Conservation (phyloP, 139 green algal genomes). For the Micromonas pusilla region DNA sequence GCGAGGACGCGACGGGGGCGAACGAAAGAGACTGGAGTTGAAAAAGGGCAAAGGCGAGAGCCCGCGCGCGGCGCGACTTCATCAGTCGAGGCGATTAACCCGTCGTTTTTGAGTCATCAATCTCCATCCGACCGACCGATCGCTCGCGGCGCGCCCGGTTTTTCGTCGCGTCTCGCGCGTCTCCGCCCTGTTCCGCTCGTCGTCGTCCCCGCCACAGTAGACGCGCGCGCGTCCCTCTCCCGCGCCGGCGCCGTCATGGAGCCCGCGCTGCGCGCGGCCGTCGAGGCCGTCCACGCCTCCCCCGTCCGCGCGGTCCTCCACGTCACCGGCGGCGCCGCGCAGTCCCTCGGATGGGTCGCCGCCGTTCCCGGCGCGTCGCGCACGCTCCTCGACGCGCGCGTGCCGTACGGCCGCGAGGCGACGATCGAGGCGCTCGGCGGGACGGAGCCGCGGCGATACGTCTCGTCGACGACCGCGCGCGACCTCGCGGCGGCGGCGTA, state of each 20-base stretch:
- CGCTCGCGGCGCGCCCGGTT: too few species aligned
- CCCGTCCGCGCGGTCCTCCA: neutral
- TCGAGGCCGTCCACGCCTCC: slow-evolving; percentile 6
- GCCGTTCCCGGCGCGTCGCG: slow-evolving; percentile 63
- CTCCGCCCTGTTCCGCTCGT: too few species aligned
- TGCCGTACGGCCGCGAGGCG: slow-evolving; percentile 55
- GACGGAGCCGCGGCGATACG: slow-evolving; percentile 41
- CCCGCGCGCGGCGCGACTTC: too few species aligned
- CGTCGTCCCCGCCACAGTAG: too few species aligned
- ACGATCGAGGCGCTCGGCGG: neutral
- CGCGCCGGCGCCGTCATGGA: neutral
- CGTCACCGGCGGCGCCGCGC: slow-evolving; percentile 16
- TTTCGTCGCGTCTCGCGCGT: too few species aligned
- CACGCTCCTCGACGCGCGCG: slow-evolving; percentile 61
- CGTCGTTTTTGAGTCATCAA: too few species aligned
- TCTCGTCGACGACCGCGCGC: slow-evolving; percentile 41
- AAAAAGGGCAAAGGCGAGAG: too few species aligned
- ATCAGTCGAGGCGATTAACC: too few species aligned
- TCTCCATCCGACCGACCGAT: too few species aligned
- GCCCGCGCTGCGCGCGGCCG: neutral
- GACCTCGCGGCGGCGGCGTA: slow-evolving; percentile 60
- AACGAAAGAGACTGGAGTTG: too few species aligned
- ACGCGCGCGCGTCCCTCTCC: neutral
- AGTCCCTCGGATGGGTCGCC: slow-evolving; percentile 39
- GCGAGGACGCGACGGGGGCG: too few species aligned